phyloP scores from a whole-genome alignment of 2,329 filamentous ascomycete genomes.

The Keithomyces neogunnii region DNA sequence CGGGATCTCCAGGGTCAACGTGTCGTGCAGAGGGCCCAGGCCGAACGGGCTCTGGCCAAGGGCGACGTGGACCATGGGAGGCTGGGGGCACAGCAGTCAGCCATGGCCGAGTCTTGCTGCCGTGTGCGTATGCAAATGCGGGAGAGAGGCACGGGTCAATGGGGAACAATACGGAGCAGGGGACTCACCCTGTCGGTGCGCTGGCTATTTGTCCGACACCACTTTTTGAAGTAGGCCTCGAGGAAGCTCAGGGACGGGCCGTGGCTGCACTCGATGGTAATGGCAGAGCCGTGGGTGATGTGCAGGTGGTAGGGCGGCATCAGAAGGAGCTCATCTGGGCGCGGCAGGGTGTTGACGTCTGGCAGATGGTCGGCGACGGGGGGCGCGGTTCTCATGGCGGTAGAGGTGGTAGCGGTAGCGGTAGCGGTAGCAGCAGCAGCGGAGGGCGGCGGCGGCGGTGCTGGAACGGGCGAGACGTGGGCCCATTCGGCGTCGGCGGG shows the following conservation, averaged over 20 bases:
- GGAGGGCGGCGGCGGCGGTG: slow-evolving; percentile 11
- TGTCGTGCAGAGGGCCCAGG: slow-evolving; percentile 34
- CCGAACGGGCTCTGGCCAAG: slow-evolving; percentile 37
- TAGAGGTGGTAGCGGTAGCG: too few species aligned
- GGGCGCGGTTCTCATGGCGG: too few species aligned
- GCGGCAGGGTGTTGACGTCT: slow-evolving; percentile 28
- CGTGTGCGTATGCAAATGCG: not conserved
- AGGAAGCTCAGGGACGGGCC: slow-evolving; percentile 35
- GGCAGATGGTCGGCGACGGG: slow-evolving; percentile 24
- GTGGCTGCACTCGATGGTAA: slow-evolving; percentile 40
- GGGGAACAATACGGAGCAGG: too few species aligned
- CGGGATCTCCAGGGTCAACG: slow-evolving; percentile 26
- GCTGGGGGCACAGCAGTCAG: slow-evolving; percentile 19
- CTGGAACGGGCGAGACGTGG: not conserved
- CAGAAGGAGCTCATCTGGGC: slow-evolving; percentile 38
- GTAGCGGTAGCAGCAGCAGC: not conserved
- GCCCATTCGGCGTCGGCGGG: not conserved
- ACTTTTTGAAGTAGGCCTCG: slow-evolving; percentile 36
- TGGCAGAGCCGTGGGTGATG: slow-evolving; percentile 21
- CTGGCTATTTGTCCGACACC: slow-evolving; percentile 35
- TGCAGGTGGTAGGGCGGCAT: slow-evolving; percentile 40
- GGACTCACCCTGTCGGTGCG: slow-evolving; percentile 23
- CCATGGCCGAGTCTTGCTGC: too few species aligned
- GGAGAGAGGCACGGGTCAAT: not conserved
- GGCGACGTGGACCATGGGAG: slow-evolving; percentile 30